Evolutionary conservation across 345 rosid genomes (phyloP).

Genomic region (Boechera retrofracta): DNA sequence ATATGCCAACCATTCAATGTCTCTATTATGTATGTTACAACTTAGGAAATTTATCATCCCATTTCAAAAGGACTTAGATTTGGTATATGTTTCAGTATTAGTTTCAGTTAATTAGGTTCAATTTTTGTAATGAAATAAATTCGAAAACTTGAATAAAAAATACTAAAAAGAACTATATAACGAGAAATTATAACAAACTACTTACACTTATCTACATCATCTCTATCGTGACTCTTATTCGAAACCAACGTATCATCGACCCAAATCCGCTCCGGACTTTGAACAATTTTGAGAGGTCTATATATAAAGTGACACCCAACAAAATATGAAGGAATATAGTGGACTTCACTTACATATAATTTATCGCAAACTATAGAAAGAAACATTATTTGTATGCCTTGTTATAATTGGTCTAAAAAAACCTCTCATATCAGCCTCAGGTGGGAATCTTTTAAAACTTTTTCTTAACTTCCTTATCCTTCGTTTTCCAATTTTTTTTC

Average conservation of each 20-base stretch:
- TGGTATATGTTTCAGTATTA: too few species aligned
- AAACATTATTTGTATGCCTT: conserved; percentile 10
- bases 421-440: conserved; percentile 32
- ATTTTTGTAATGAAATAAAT: too few species aligned
- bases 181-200: too few species aligned
- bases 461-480: conserved; percentile 4
- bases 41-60: too few species aligned
- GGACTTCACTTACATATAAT: not conserved
- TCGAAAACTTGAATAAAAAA: too few species aligned
- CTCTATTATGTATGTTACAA: too few species aligned
- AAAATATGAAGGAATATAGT: conserved; percentile 10
- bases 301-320: conserved; percentile 16
- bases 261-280: not conserved
- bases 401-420: conserved; percentile 22
- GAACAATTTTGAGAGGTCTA: not conserved
- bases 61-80: too few species aligned
- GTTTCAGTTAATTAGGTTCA: too few species aligned
- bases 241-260: not conserved
- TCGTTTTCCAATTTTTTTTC: not conserved
- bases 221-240: too few species aligned
- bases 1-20: too few species aligned
- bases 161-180: too few species aligned
- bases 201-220: too few species aligned
- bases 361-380: conserved; percentile 21
- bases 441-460: not conserved